Base-by-base conservation (phyloP, 2,329 filamentous ascomycete species). In the Penicillium sp. region DNA sequence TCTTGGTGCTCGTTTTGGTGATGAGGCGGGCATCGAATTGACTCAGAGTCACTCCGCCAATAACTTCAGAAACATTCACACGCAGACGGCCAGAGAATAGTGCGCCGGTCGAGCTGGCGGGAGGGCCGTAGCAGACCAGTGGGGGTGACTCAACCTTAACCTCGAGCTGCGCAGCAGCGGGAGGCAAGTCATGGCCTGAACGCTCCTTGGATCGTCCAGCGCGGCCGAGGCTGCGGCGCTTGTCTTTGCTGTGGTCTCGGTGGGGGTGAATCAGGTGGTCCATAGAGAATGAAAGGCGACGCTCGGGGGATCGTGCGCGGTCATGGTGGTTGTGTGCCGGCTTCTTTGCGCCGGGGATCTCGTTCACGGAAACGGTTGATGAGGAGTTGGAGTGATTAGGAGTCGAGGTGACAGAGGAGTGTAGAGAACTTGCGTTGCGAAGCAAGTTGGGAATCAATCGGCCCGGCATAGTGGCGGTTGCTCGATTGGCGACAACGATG, bases 111-210 rank as follows among this genome's bases (percentile, higher is more conserved):
- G 92, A 96, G 61, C 83, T 82, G 57, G 86, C 82, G 1, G 89
- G 81, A 22, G 82, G 79, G 58, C 92, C 92, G 67, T 94, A 90
- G 75, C 96, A 88, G 43, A 97, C 84, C 16, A 93, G 81, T 3
- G 92, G 92, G 1, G 92, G 91, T 11, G 90, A 95, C 78, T 97
- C 92, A 59, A 97, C 88, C 63, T 81, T 72, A 65, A 88, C 78
- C 54, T 82, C 77, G 59, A 88, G 73, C 58, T 78, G 81, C 47
- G 82, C 80, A 3, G 79, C 72, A 45, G 77, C 73, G 34, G 69
- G 63, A 7, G 73, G 66, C 29, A 55, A 53, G 1, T 71, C 69
- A 44, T 67, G 66, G 22, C 47, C 53, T 13, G 63, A 48, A 18
- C 71, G 71, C 29, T 75, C 73, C 62, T 74, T 75, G 1, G 73